A percentile compares a stretch with the other conserved stretches of the same genome.
Conservation (phyloP, 164 flowering plant genomes). For the Liquidambar formosana region DNA sequence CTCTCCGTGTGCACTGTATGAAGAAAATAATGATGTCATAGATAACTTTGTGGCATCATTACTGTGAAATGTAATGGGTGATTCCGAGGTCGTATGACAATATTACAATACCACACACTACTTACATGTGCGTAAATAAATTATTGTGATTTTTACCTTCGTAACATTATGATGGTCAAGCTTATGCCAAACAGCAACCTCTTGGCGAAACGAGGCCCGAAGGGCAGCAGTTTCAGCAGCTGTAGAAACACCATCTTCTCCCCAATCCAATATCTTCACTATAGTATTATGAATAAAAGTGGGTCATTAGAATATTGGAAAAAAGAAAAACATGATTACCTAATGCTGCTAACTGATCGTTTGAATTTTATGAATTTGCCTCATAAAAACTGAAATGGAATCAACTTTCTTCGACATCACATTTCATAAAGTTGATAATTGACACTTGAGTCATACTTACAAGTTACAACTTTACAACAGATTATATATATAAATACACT, state of each 20-base stretch:
- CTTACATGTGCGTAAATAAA: neutral
- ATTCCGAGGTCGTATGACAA: neutral
- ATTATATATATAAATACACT: neutral
- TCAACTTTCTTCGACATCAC: neutral
- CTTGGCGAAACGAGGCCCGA: constrained; percentile 77
- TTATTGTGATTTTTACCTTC: constrained; percentile 39
- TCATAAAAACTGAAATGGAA: neutral
- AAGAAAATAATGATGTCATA: neutral
- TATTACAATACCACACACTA: neutral
- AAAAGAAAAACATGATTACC: neutral
- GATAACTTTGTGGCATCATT: too few species aligned
- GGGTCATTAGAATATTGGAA: constrained; percentile 1
- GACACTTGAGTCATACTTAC: neutral
- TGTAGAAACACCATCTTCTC: constrained; percentile 83
- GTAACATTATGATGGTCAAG: constrained; percentile 97
- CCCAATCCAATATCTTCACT: constrained; percentile 98
- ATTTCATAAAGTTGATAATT: neutral
- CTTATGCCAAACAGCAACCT: constrained; percentile 96
- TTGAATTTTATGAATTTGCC: neutral
- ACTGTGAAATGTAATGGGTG: neutral
- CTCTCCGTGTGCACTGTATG: too few species aligned
- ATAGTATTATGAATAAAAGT: constrained; percentile 19
- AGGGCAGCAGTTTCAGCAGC: constrained; percentile 77
- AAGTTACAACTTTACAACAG: neutral
- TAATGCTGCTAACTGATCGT: neutral